Evolutionary conservation across 164 flowering plant genomes (phyloP), one percentile per base, ranked within the genome.

Genomic region (Piper betle): DNA sequence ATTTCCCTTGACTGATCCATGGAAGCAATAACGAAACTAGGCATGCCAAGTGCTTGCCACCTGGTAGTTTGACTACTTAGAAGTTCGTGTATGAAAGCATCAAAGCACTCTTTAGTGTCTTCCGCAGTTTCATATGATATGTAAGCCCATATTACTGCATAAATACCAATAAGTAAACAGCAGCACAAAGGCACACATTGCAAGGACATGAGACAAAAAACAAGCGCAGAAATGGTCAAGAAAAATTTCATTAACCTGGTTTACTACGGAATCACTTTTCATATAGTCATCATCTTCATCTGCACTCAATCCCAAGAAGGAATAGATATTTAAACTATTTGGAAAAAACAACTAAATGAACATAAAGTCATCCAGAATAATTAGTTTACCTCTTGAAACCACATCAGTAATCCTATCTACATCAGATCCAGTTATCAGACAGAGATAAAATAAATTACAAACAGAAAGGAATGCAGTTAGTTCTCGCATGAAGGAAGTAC

Each of bases 11-110:
- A 71, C 53, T 82, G 71, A 68, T 65, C 66, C 46, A 48, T 42
- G 60, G 77, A 78, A 18, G 81, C 62, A 19, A 88, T 68, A 37
- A 88, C 43, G 65, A 81, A 64, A 74, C 72, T 82, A 58, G 90
- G 55, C 89, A 82, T 81, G 74, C 83, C 86, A 19, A 85, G 56
- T 60, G 91, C 80, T 76, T 82, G 78, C 91, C 96, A 93, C 70
- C 87, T 88, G 73, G 73, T 77, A 54, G 68, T 68, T 70, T 75
- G 85, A 61, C 70, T 73, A 52, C 43, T 65, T 64, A 59, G 75
- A 63, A 93, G 84, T 68, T 79, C 76, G 67, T 71, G 70, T 62
- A 65, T 80, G 48, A 86, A 71, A 61, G 58, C 50, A 37, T 63
- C 41, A 66, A 85, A 52, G 72, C 86, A 81, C 58, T 77, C 82